Evolutionary conservation across 345 rosid species (phyloP), one percentile per base, ranked within the genome.

Genomic region (Salix exigua): DNA sequence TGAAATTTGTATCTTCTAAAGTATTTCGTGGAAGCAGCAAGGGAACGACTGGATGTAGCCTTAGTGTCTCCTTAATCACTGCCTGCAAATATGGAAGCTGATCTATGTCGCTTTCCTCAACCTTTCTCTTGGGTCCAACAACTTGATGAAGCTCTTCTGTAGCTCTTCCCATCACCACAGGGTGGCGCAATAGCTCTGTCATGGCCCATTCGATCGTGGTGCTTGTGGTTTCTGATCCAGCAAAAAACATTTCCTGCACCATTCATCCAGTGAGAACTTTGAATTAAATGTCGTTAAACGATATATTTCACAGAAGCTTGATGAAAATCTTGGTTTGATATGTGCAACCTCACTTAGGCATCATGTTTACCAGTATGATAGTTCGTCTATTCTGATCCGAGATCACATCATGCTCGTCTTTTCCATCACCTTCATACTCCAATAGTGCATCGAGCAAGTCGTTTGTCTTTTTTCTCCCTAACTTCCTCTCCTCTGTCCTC

Each of bases 221-320:
- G 28, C 76, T 72, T n/a, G 81, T 72, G 2, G 81, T 78, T 13
- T 78, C 76, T 4, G 76, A 65, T 25, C 81, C 81, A 17, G 67
- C 72, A 66, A 72, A 30, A 44, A 66, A 78, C 7, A 72, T 72
- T 66, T 78, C 81, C 81, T 78, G 68, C n/a, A 19, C 19, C 42
- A 65, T 65, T 61, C 12, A 4, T 30, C 31, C 31, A 2, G 66
- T 25, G 2, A 61, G 18, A 61, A 23, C 33, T 26, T 28, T n/a
- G 31, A 61, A 13, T 61, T 61, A 28, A 18, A 50, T 50, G 55
- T 50, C 6, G 55, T 50, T 50, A 50, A 50, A 18, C 7, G 8
- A 50, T 50, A 17, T 50, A 18, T 50, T 50, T 18, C 55, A 50
- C 55, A 1, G 8, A 50, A 17, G n/a, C n/a, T 50, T 18, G 55